Base-by-base conservation (phyloP, 2,329 filamentous ascomycete genomes). In the Penicillium nordicum region DNA sequence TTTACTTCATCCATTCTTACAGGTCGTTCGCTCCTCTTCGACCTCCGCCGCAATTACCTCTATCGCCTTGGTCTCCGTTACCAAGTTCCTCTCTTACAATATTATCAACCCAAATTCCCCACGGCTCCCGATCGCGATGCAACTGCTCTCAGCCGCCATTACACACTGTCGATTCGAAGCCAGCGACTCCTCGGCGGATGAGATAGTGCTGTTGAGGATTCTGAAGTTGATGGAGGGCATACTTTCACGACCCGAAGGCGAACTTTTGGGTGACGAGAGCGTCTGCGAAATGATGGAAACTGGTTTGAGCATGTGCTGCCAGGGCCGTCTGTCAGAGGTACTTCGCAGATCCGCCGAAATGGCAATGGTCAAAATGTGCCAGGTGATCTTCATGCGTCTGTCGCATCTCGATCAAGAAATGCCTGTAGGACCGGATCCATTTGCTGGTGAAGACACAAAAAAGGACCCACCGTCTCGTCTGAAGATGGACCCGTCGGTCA, bases 241-340 rank as follows among this genome's bases (percentile, higher is more conserved):
- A 89, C 88, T 99, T 67, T 95, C 92, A 16, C 90, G 94, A 0
- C 90, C 92, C 0, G 92, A 93, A 30, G 94, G 94, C 37, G 88
- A 95, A 63, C 85, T 97, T 11, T 79, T 99, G n/a, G 95, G 93
- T 57, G 94, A 99, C 68, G 93, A 97, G 77, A 97, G 93, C 70
- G 92, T 99, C 11, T 99, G 95, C 72, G 92, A 97, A 72, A 97
- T 99, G 92, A 97, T 99, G 93, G 94, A 96, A 72, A 93, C 92
- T 1, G 94, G 93, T 1, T 76, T 99, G 63, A 96, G 92, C 69
- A 97, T 99, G 80, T 99, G 94, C 79, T 99, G 93, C 61, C 92
- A 97, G 69, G 85, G 90, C 53, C 86, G 93, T 53, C 86, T 97
- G 59, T 97, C 92, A 10, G 92, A 97, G 67, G 86, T 97, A 4